These are phyloP conservation scores for Clausena lansium DNA, from an alignment of 345 rosid species.

Conservation along the genomic window DNA sequence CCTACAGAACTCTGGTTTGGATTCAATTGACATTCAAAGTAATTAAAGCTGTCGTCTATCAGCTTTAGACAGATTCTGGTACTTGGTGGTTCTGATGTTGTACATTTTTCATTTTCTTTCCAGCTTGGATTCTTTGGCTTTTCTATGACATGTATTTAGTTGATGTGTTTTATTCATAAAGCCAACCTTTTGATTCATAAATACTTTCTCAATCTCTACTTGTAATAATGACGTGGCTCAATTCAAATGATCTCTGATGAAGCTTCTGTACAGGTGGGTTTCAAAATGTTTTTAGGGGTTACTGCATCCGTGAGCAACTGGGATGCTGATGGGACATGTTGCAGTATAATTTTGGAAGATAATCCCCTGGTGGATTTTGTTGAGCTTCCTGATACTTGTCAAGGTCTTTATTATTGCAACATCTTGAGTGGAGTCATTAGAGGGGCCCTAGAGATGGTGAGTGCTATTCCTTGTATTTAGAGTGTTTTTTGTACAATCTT, in stretches of 20 bases:
- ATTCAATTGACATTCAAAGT: neutral
- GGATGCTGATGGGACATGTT: conserved; percentile 85
- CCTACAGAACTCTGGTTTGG: neutral
- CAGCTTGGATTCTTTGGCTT: neutral
- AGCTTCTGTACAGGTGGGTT: conserved; percentile 58
- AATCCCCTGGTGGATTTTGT: conserved; percentile 93
- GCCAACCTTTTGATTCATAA: too few species aligned
- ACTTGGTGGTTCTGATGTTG: neutral
- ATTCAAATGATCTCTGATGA: neutral
- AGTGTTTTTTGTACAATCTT: neutral
- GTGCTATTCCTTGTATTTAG: conserved; percentile 5
- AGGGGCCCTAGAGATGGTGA: conserved; percentile 94
- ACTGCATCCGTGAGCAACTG: conserved; percentile 80
- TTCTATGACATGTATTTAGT: neutral
- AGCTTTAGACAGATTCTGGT: neutral
- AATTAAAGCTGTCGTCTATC: neutral
- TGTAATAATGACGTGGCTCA: neutral
- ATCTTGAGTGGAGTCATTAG: conserved; percentile 83
- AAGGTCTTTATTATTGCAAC: conserved; percentile 90
- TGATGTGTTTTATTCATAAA: neutral
- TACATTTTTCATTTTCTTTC: neutral
- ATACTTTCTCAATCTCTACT: neutral
- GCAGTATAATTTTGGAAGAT: conserved; percentile 81
- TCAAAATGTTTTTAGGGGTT: conserved; percentile 95
- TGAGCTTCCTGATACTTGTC: conserved; percentile 92